phyloP scores from a whole-genome alignment of 768 basidiomycete genomes.

The Tylopilus plumbeoviolaceoides region DNA sequence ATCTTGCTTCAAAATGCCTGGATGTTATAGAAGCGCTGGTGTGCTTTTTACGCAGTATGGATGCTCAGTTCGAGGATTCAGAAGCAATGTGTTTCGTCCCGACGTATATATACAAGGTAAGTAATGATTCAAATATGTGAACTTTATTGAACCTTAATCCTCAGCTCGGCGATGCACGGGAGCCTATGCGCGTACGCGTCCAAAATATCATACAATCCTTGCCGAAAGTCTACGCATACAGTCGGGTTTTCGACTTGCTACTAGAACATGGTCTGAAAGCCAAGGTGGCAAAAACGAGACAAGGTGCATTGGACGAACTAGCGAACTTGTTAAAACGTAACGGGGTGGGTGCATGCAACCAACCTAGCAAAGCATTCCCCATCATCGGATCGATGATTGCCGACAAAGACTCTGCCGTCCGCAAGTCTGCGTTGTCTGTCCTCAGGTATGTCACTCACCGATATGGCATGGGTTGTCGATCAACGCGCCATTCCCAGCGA shows the following conservation, averaged over 20 bases:
- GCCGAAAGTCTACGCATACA: slow-evolving; percentile 89
- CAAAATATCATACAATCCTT: slow-evolving; percentile 81
- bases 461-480: slow-evolving; percentile 1
- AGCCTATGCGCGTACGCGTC: slow-evolving; percentile 74
- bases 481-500: slow-evolving; percentile 47
- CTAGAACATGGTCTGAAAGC: slow-evolving; percentile 86
- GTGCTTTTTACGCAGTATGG: slow-evolving; percentile 64
- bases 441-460: slow-evolving; percentile 57
- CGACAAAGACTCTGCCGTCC: slow-evolving; percentile 85
- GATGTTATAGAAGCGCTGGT: slow-evolving; percentile 82
- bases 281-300: slow-evolving; percentile 88
- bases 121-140: background rate
- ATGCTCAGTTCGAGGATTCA: slow-evolving; percentile 77
- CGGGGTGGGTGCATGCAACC: slow-evolving; percentile 72
- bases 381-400: slow-evolving; percentile 73
- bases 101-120: slow-evolving; percentile 83
- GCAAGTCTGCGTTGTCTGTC: slow-evolving; percentile 79
- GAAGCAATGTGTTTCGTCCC: slow-evolving; percentile 90
- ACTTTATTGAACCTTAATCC: slow-evolving; percentile 3
- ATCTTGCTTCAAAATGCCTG: slow-evolving; percentile 80
- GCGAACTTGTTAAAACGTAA: slow-evolving; percentile 73
- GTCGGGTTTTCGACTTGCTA: slow-evolving; percentile 83
- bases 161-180: slow-evolving; percentile 90
- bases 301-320: slow-evolving; percentile 82
- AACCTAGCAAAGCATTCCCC: slow-evolving; percentile 77